phyloP scores from a whole-genome alignment of 192 early-diverging fungal genomes.

The Coemansia sp. region DNA sequence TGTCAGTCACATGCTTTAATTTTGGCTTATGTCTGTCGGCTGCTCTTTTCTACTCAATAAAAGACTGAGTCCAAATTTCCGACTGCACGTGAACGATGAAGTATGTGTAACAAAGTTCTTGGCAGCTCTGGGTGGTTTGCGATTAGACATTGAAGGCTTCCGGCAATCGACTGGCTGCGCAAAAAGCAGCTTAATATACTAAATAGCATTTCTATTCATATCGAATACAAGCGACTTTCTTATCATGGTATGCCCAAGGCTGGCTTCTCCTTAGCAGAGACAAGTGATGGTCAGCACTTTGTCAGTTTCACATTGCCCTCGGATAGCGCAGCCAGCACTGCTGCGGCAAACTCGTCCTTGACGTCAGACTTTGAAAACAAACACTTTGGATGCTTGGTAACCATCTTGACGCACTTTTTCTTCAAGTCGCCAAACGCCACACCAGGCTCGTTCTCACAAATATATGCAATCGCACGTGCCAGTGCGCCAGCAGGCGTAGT shows the following conservation, averaged over 20 bases:
- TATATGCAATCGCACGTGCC: constrained; percentile 20
- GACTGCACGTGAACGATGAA: neutral
- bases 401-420: constrained; percentile 34
- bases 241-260: neutral
- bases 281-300: neutral
- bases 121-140: neutral
- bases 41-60: neutral
- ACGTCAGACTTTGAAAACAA: constrained; percentile 19
- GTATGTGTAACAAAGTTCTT: neutral
- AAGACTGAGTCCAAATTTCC: neutral
- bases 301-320: constrained; percentile 14
- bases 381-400: constrained; percentile 23
- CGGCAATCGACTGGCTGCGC: neutral
- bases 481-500: constrained; percentile 19
- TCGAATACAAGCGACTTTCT: neutral
- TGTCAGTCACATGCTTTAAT: neutral
- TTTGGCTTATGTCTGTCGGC: neutral
- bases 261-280: neutral
- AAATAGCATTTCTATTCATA: neutral
- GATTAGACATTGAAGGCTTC: neutral
- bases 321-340: constrained; percentile 27
- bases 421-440: constrained; percentile 21
- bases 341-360: constrained; percentile 35
- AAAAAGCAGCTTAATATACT: neutral
- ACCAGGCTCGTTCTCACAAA: neutral